Conservation (phyloP, 768 basidiomycete species). For the Chiua virens region DNA sequence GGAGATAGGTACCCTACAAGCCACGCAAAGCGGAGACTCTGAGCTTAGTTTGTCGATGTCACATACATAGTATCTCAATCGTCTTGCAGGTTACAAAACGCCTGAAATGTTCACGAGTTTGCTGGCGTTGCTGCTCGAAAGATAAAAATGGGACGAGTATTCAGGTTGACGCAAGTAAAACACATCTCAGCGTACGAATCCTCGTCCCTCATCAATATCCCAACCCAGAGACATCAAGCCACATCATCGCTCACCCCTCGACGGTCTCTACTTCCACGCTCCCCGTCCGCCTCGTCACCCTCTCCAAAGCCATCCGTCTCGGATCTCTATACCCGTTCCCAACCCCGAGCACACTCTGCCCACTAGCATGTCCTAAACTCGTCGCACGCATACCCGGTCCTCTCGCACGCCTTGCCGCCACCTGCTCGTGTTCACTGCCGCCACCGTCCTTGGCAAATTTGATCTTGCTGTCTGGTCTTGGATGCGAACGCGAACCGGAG, state of each 20-base stretch:
- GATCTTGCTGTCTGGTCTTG: background rate
- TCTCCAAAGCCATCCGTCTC: conserved; percentile 25
- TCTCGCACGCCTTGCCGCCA: background rate
- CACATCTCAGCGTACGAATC: too few species aligned
- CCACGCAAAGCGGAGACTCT: conserved; percentile 26
- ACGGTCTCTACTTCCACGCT: conserved; percentile 16
- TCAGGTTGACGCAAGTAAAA: background rate
- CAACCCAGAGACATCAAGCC: background rate
- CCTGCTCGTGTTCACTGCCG: conserved; percentile 10
- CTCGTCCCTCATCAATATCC: too few species aligned
- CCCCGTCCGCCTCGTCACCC: conserved; percentile 12
- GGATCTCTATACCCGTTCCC: conserved; percentile 16
- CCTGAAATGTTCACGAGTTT: too few species aligned
- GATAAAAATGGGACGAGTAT: too few species aligned
- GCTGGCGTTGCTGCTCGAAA: too few species aligned
- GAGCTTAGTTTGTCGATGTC: conserved; percentile 25
- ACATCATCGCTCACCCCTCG: conserved; percentile 7
- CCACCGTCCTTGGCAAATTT: background rate
- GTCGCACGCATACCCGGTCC: conserved; percentile 25
- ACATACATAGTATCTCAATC: too few species aligned
- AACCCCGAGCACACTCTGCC: background rate
- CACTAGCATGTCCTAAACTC: conserved; percentile 28
- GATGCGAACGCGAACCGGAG: conserved; percentile 18
- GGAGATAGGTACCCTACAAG: conserved; percentile 40
- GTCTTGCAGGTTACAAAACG: too few species aligned